A percentile compares a stretch with the other conserved stretches of the same genome.
These are phyloP conservation scores for Viola odorata DNA, from an alignment of 345 rosid genomes.

Conservation along the genomic window DNA sequence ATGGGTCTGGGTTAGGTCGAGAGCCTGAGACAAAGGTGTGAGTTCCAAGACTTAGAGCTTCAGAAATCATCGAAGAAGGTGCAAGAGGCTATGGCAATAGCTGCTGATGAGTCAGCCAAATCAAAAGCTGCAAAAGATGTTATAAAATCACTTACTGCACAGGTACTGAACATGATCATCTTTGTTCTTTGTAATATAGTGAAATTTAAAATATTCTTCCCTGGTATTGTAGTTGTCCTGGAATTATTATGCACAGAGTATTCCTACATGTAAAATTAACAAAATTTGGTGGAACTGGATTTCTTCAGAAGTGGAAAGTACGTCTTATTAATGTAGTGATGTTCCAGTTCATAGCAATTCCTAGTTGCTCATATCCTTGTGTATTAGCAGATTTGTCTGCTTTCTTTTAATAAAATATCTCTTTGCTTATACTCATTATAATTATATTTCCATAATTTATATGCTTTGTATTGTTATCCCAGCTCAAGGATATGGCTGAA, in stretches of 20 bases:
- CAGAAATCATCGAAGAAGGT: conserved; percentile 68
- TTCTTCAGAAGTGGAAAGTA: not conserved
- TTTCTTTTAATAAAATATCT: not conserved
- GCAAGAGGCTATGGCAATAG: conserved; percentile 71
- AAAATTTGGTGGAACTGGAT: not conserved
- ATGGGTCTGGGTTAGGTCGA: conserved; percentile 51
- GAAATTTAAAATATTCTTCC: not conserved
- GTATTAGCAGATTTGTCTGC: not conserved
- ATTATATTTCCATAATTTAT: conserved; percentile 3
- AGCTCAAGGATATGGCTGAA: conserved; percentile 93
- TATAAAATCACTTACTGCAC: conserved; percentile 85
- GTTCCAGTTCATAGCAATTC: no score
- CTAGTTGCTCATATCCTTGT: no score
- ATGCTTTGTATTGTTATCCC: conserved; percentile 12
- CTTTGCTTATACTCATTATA: not conserved
- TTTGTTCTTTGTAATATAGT: conserved; percentile 4
- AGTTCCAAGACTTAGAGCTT: conserved; percentile 81
- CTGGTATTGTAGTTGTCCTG: not conserved
- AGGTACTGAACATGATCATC: conserved; percentile 38
- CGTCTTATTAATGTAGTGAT: not conserved
- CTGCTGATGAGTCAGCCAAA: conserved; percentile 77
- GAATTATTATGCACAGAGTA: not conserved
- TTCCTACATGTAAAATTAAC: not conserved
- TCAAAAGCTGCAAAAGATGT: conserved; percentile 93
- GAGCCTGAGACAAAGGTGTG: conserved; percentile 65